phyloP scores from a whole-genome alignment of 2,329 filamentous ascomycete species.

The Colletotrichum cereale region DNA sequence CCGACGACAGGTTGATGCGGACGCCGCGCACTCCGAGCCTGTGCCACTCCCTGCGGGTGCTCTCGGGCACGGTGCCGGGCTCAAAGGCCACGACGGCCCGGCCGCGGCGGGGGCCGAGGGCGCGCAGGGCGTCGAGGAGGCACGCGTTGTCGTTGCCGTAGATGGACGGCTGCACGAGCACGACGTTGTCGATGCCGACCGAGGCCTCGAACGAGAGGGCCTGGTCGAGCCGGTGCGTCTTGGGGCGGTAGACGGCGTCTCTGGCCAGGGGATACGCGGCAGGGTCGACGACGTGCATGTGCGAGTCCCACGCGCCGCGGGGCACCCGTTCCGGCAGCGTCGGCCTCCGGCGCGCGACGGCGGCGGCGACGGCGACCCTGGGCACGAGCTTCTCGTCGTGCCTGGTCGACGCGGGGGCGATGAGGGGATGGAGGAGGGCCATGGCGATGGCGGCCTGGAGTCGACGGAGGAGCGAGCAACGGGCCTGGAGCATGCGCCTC shows the following conservation, averaged over 20 bases:
- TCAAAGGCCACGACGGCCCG: slow-evolving; percentile 70
- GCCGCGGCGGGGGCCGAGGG: slow-evolving; percentile 61
- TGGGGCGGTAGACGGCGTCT: slow-evolving; percentile 64
- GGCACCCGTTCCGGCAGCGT: slow-evolving; percentile 50
- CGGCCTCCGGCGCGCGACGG: slow-evolving; percentile 23
- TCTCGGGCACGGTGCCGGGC: slow-evolving; percentile 49
- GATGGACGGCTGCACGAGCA: slow-evolving; percentile 72
- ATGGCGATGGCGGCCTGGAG: slow-evolving; percentile 27
- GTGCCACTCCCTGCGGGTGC: slow-evolving; percentile 66
- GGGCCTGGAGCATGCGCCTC: slow-evolving; percentile 18
- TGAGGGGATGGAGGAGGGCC: slow-evolving; percentile 32
- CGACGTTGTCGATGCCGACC: slow-evolving; percentile 66
- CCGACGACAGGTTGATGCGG: slow-evolving; percentile 69
- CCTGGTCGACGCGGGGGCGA: slow-evolving; percentile 14
- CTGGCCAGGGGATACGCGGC: slow-evolving; percentile 60
- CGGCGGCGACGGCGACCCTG: not conserved
- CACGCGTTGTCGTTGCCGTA: slow-evolving; percentile 73
- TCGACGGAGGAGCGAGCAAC: slow-evolving; percentile 14
- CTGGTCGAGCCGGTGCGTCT: slow-evolving; percentile 61
- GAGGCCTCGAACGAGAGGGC: slow-evolving; percentile 63
- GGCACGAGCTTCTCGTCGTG: slow-evolving; percentile 21
- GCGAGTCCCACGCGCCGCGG: slow-evolving; percentile 67
- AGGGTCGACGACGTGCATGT: slow-evolving; percentile 74
- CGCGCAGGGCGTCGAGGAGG: slow-evolving; percentile 64
- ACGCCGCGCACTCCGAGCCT: slow-evolving; percentile 69